Evolutionary conservation across 129 eudicot species (phyloP).

Genomic region (Pittosporum tobira): DNA sequence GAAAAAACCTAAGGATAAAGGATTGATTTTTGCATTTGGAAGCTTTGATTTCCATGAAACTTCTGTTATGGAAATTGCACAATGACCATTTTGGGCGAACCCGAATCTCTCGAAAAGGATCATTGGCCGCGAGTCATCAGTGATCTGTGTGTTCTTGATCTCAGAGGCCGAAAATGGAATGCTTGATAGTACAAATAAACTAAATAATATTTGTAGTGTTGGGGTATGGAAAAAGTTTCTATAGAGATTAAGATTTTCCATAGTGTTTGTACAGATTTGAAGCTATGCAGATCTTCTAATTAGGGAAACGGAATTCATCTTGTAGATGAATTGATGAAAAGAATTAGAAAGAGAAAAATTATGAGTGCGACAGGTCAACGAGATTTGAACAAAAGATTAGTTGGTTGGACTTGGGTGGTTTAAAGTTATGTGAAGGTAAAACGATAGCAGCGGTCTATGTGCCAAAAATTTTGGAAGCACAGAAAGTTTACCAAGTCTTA

Average conservation of each 20-base stretch:
- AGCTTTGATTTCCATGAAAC: constrained; percentile 19
- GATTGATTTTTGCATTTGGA: constrained; percentile 7
- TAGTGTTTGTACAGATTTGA: neutral
- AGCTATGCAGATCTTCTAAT: neutral
- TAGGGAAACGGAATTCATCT: neutral
- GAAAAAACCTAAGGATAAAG: constrained; percentile 22
- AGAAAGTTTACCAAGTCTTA: neutral
- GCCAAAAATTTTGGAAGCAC: neutral
- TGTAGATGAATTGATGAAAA: neutral
- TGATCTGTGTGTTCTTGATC: constrained; percentile 22
- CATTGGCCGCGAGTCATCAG: constrained; percentile 25
- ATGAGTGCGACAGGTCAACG: neutral
- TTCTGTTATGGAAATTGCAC: constrained; percentile 7
- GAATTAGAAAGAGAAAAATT: neutral
- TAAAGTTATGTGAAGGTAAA: neutral
- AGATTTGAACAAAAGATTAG: neutral
- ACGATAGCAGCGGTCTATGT: neutral
- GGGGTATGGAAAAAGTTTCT: neutral
- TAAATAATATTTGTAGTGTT: neutral
- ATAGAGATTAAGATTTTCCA: neutral
- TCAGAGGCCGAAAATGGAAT: constrained; percentile 15
- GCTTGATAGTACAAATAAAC: constrained; percentile 9
- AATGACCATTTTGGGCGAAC: constrained; percentile 23
- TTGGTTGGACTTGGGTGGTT: neutral
- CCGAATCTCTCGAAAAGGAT: constrained; percentile 31